Evolutionary conservation across 1,139 yeast species (phyloP), one percentile per base, ranked within the genome.

Genomic region (Candida tropicalis): DNA sequence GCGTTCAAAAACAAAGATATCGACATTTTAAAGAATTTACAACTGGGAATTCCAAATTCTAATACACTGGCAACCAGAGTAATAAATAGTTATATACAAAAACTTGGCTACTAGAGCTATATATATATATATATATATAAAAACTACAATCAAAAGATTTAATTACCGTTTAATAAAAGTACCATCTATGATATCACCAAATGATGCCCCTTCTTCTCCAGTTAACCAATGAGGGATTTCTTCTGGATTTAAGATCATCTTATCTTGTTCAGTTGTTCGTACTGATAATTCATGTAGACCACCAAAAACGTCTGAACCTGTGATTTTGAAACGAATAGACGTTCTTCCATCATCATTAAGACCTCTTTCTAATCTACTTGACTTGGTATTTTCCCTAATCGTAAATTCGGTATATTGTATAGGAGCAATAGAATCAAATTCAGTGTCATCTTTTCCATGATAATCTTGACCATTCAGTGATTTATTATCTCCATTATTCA

Each of bases 301-400:
- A 2, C 81, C 95, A 72, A 83, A 87, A 1, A 89, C 78, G 58
- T 89, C 95, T n/a, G 69, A 65, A 0, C 97, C 97, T 3, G 75
- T 68, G 5, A 88, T 59, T 46, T 75, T 72, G 22, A 88, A 47
- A 17, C 70, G 73, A 2, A 87, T 63, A 2, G 56, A 53, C 13
- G 68, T 55, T 18, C 45, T 39, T 1, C 49, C 48, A 5, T 50
- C 52, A 11, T 48, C 46, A 2, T 24, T 35, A 9, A 23, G 31
- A 36, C 16, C 26, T 13, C 44, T 40, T 2, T 49, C 48, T 3
- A 48, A 51, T 9, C 47, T 44, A 2, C 22, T 32, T 7, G 17
- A 26, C 7, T 50, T 35, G 13, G 58, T 33, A 20, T 60, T 52
- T 48, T 67, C 71, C 40, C 60, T 55, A 1, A 83, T 43, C 3